Base-by-base conservation (phyloP, 441 rosid genomes). In the Iberis amara region DNA sequence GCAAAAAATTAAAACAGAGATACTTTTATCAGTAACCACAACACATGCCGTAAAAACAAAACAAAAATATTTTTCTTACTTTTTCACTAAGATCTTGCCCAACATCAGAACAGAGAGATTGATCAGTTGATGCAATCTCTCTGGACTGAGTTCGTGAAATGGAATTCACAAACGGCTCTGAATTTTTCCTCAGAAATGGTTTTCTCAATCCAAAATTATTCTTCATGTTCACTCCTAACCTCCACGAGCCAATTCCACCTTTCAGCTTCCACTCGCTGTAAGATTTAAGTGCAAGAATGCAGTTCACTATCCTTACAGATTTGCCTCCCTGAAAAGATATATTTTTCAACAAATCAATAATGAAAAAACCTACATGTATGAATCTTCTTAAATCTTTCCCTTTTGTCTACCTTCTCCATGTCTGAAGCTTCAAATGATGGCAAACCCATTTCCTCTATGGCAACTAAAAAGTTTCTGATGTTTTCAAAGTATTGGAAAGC, bases 391-490 rank as follows among this genome's bases (percentile, higher is more conserved):
- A 24, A 24, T 1, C 6, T 36, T 15, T 18, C 13, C 0, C 2
- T 4, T 7, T 30, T 0, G 23, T 39, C 33, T 47, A 80, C 86
- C 84, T 83, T 77, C 55, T 76, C 85, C 72, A 83, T 68, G 39
- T 83, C 90, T 18, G 86, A 80, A 53, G 81, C 78, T 68, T 78
- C 82, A 64, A 83, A 83, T 0, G 90, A 59, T 14, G 90, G 90
- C 62, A 83, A 60, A 12, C 86, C 86, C 75, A 78, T 40, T 52
- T 78, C 85, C 62, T 70, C 86, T 1, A 66, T 39, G 2, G 78
- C 79, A 5, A 69, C 81, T 14, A 80, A 76, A 68, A 80, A 80
- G 61, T 83, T 83, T 63, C 82, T 76, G 5, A 83, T 72, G 59
- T 83, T 83, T 45, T 83, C 86, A 55, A 80, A 83, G 67, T 83